Evolutionary conservation across 805 yeast genomes (phyloP).

Genomic region (Candida ipomoeae): DNA sequence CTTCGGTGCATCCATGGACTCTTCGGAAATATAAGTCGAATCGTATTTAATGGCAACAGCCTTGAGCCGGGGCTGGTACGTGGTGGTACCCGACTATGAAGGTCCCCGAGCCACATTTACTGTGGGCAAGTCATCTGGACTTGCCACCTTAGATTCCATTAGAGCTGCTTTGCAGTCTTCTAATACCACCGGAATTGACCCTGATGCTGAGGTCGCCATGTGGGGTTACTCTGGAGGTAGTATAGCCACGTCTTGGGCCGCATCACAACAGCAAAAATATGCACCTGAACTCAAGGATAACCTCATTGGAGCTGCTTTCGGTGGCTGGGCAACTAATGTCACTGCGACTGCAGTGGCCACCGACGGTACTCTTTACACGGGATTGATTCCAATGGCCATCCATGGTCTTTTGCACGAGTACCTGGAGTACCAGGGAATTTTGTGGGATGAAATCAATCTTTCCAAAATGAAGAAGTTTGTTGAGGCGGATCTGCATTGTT

Average conservation of each 20-base stretch:
- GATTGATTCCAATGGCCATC: slow-evolving; percentile 28
- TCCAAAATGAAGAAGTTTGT: not conserved
- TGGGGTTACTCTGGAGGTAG: slow-evolving; percentile 42
- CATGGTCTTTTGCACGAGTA: slow-evolving; percentile 32
- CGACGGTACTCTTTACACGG: slow-evolving; percentile 29
- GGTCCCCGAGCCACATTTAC: slow-evolving; percentile 31
- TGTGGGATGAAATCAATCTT: not conserved
- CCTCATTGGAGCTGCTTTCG: slow-evolving; percentile 32
- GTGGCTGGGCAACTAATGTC: slow-evolving; percentile 36
- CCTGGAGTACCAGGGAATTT: slow-evolving; percentile 27
- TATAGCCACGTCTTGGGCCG: slow-evolving; percentile 38
- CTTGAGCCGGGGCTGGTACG: slow-evolving; percentile 30
- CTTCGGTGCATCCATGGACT: slow-evolving; percentile 13
- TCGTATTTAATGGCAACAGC: slow-evolving; percentile 12
- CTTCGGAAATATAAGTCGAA: slow-evolving; percentile 17
- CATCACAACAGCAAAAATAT: slow-evolving; percentile 32
- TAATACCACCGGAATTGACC: slow-evolving; percentile 17
- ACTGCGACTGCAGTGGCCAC: slow-evolving; percentile 23
- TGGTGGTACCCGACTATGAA: slow-evolving; percentile 33
- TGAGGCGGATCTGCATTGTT: slow-evolving; percentile 5
- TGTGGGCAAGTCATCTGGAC: slow-evolving; percentile 31
- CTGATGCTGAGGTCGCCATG: slow-evolving; percentile 20
- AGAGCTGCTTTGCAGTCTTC: slow-evolving; percentile 24
- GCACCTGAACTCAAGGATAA: slow-evolving; percentile 28
- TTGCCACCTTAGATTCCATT: slow-evolving; percentile 29